Base-by-base conservation (phyloP, 2,329 filamentous ascomycete genomes). In the Pyrenochaeta sp. region DNA sequence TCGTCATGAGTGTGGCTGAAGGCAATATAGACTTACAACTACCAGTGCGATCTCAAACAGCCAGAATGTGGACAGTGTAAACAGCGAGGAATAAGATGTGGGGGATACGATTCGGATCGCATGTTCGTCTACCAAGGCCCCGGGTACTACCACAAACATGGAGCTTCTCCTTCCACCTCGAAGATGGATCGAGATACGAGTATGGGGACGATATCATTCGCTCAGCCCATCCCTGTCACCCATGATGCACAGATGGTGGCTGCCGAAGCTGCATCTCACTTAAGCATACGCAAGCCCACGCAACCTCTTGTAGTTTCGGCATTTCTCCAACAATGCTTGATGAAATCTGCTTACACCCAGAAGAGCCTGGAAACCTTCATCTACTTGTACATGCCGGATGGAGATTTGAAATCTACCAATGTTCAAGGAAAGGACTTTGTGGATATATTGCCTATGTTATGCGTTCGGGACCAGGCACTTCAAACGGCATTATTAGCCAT, bases 81-180 rank as follows among this genome's bases (percentile, higher is more conserved):
- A 42, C 75, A 79, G 55, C 80, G 77, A 55, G 81, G 81, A 15
- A 74, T 82, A 30, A 66, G 77, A 44, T 87, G 84, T 56, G 84
- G 83, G 30, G 84, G 84, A 26, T 88, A 87, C 64, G 78, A 84
- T 59, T 74, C 81, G 26, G 79, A 85, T 60, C 79, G 79, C 11
- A 78, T 86, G 42, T 87, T 87, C 67, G 84, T 87, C 9, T 48
- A 55, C 39, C 53, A 65, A 23, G 43, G 50, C 15, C 34, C 30
- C 18, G 39, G 21, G 17, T 21, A 27, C 34, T 21, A 27, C 34
- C 10, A 13, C 15, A 22, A 22, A 22, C 31, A 19, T 9, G 30
- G 31, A 14, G 19, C 10, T 14, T 20, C 19, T n/a, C 7, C 18
- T 18, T 14, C n/a, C 19, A 7, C 19, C 19, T 13, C 19, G 3